A percentile compares a stretch with the other conserved stretches of the same genome.
These are phyloP conservation scores for Neoarthrinium moseri DNA, from an alignment of 2,329 filamentous ascomycete species.

Conservation along the genomic window DNA sequence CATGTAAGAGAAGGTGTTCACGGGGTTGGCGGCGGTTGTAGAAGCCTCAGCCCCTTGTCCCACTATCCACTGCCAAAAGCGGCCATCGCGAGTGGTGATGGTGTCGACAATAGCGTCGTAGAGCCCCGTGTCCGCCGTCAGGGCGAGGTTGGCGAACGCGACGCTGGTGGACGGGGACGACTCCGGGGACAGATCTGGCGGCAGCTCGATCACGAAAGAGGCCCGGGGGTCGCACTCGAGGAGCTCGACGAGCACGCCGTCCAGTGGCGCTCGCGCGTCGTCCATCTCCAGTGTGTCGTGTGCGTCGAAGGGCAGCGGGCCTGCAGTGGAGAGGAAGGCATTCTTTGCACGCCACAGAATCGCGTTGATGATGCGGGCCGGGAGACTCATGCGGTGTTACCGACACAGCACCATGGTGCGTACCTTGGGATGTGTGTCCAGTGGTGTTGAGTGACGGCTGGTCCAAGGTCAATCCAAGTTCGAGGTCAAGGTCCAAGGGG, in stretches of 20 bases:
- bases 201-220: conserved; percentile 35
- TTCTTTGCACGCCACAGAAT: neutral
- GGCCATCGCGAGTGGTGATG: conserved; percentile 27
- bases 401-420: neutral
- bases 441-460: no score
- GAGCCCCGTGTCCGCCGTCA: conserved; percentile 28
- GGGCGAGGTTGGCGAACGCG: conserved; percentile 37
- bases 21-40: neutral
- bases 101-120: conserved; percentile 29
- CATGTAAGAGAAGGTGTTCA: conserved; percentile 23
- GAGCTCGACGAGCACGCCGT: conserved; percentile 31
- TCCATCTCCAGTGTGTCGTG: neutral
- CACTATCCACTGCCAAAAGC: conserved; percentile 40
- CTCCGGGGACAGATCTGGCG: conserved; percentile 1
- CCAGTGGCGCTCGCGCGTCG: neutral
- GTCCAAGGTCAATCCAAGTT: no score
- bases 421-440: no score
- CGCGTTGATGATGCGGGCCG: neutral
- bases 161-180: conserved; percentile 12
- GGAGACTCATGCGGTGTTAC: neutral
- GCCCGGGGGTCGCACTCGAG: conserved; percentile 40
- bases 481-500: no score
- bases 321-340: neutral
- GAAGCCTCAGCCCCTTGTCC: no score
- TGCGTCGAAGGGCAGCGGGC: neutral